phyloP scores from a whole-genome alignment of 1,284 basidiomycete genomes.

The Irpex rosettiformis region DNA sequence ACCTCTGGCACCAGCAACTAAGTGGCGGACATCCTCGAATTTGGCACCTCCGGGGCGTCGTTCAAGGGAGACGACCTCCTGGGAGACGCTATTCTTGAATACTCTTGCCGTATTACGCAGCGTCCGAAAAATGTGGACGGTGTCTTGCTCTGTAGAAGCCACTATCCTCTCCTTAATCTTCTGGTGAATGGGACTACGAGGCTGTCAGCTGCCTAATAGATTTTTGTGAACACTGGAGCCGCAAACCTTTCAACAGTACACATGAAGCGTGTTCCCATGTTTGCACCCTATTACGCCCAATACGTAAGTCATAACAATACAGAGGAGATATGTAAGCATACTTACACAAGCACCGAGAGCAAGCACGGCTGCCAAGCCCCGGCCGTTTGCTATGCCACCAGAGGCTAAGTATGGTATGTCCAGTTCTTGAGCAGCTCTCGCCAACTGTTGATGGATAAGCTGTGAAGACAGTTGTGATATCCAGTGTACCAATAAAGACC shows the following conservation, averaged over 20 bases:
- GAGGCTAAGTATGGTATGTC: conserved; percentile 88
- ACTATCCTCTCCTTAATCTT: conserved; percentile 92
- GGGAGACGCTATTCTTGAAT: conserved; percentile 80
- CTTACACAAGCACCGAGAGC: conserved; percentile 79
- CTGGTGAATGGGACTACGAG: conserved; percentile 76
- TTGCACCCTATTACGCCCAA: conserved; percentile 57
- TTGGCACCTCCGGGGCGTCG: conserved; percentile 79
- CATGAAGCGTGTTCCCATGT: conserved; percentile 92
- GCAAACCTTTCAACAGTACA: conserved; percentile 70
- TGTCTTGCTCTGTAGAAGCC: conserved; percentile 76
- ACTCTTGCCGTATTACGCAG: conserved; percentile 87
- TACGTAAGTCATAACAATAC: neutral
- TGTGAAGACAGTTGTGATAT: neutral
- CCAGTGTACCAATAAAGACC: conserved; percentile 16
- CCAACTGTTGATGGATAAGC: conserved; percentile 53
- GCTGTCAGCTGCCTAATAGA: conserved; percentile 1
- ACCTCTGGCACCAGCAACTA: conserved; percentile 82
- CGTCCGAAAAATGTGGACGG: conserved; percentile 88
- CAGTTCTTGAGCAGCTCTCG: conserved; percentile 84
- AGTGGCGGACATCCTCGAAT: conserved; percentile 81
- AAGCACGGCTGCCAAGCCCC: conserved; percentile 80
- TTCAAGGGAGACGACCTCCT: conserved; percentile 84
- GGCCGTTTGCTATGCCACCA: conserved; percentile 80
- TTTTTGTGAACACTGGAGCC: conserved; percentile 27
- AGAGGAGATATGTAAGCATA: conserved; percentile 16